phyloP scores from a whole-genome alignment of 371 early-diverging fungal genomes.

The Circinella minor region DNA sequence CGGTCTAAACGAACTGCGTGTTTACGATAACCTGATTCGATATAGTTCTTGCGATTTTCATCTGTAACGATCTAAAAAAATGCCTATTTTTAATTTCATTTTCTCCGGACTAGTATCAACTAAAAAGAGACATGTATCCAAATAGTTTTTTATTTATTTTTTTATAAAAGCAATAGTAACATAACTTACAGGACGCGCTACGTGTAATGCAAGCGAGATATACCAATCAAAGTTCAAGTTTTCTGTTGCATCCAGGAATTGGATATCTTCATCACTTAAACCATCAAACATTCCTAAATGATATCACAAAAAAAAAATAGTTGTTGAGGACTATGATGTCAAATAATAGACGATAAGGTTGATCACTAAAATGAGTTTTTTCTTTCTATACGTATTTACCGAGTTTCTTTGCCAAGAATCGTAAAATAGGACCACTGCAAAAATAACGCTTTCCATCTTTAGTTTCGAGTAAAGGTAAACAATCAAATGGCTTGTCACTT shows the following conservation, averaged over 20 bases:
- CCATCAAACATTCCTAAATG: neutral
- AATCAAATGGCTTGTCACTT: neutral
- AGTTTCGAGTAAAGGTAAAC: neutral
- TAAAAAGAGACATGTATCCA: no score
- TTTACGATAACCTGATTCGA: neutral
- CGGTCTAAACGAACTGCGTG: neutral
- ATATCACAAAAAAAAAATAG: no score
- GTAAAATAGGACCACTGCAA: neutral
- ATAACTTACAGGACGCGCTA: neutral
- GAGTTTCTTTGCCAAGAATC: neutral
- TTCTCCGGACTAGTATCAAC: neutral
- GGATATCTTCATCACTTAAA: neutral
- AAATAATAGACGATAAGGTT: no score
- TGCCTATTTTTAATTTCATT: neutral
- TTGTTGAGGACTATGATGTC: no score
- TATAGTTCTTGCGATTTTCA: neutral
- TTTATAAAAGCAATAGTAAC: no score
- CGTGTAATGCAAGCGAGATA: neutral
- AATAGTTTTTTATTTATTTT: neutral
- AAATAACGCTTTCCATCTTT: neutral
- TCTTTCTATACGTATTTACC: neutral
- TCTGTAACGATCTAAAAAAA: neutral
- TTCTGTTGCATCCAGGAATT: neutral
- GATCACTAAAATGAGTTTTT: neutral
- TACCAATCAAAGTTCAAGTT: neutral